Evolutionary conservation across 2,329 filamentous ascomycete genomes (phyloP).

Genomic region (Graphilbum ipis-grandicollis): DNA sequence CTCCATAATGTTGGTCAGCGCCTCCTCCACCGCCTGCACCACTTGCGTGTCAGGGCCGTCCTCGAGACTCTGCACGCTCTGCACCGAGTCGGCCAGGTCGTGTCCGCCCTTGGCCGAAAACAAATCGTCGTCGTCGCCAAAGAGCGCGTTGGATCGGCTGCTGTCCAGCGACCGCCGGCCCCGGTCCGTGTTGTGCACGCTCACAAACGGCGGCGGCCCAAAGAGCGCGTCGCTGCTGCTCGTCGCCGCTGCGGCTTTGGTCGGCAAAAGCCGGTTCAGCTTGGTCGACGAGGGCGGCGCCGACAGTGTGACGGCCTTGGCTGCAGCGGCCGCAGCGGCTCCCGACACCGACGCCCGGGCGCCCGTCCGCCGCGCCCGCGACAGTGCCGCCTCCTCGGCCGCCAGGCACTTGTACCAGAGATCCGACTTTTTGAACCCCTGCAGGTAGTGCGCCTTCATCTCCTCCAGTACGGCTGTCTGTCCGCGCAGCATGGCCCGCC

Average conservation of each 20-base stretch:
- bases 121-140: slow-evolving; percentile 70
- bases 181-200: too few relatives aligned
- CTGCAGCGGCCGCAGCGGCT: slow-evolving; percentile 3
- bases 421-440: slow-evolving; percentile 80
- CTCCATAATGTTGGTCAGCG: slow-evolving; percentile 82
- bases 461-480: slow-evolving; percentile 73
- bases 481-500: slow-evolving; percentile 62
- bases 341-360: slow-evolving; percentile 3
- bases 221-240: slow-evolving; percentile 1
- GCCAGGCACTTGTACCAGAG: slow-evolving; percentile 92
- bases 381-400: slow-evolving; percentile 53
- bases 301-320: slow-evolving; percentile 13
- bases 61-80: slow-evolving; percentile 50
- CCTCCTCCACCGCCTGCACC: slow-evolving; percentile 84
- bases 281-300: slow-evolving; percentile 21
- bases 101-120: slow-evolving; percentile 3
- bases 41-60: slow-evolving; percentile 51
- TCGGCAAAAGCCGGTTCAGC: background rate
- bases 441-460: slow-evolving; percentile 66
- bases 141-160: slow-evolving; percentile 33
- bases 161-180: slow-evolving; percentile 52
- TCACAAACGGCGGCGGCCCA: background rate
- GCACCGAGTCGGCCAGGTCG: slow-evolving; percentile 46
- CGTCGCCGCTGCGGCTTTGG: background rate
- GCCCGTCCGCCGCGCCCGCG: slow-evolving; percentile 3